Conservation (phyloP, 129 eudicot genomes). For the Centella asiatica region DNA sequence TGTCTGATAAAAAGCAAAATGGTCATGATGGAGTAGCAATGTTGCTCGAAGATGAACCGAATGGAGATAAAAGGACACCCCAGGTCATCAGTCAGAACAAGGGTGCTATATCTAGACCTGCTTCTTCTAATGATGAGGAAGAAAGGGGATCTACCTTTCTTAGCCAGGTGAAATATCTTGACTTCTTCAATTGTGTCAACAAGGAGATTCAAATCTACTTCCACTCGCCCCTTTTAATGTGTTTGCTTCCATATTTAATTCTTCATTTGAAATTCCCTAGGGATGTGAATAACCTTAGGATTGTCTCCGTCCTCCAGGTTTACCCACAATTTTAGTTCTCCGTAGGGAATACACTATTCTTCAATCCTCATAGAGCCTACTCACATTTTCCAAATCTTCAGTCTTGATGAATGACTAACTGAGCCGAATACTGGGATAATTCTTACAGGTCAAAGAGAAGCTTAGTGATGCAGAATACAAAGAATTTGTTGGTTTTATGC, state of each 20-base stretch:
- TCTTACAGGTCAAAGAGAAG: slow-evolving; percentile 70
- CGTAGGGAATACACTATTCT: not conserved
- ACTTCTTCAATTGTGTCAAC: slow-evolving; percentile 5
- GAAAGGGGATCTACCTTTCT: slow-evolving; percentile 66
- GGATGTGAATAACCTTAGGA: no score
- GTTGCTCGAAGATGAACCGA: slow-evolving; percentile 17
- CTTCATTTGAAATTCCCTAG: no score
- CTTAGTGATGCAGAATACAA: slow-evolving; percentile 66
- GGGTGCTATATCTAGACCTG: slow-evolving; percentile 25
- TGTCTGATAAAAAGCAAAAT: slow-evolving; percentile 14
- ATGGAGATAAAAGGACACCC: slow-evolving; percentile 16
- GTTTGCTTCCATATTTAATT: not conserved
- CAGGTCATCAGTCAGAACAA: slow-evolving; percentile 18
- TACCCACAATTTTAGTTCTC: not conserved
- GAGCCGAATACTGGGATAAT: slow-evolving; percentile 4
- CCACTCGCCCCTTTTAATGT: not conserved
- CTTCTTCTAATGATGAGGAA: slow-evolving; percentile 35
- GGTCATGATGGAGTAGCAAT: slow-evolving; percentile 23
- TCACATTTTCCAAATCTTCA: not conserved
- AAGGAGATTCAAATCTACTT: not conserved
- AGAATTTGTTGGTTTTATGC: slow-evolving; percentile 74
- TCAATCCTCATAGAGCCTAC: not conserved
- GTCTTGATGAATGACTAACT: not conserved
- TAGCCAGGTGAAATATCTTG: slow-evolving; percentile 43
- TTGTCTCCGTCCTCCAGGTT: no score